A percentile compares a stretch with the other conserved stretches of the same genome.
Conservation (phyloP, 148 eudicot genomes). For the Rhododendron kiyosumense region DNA sequence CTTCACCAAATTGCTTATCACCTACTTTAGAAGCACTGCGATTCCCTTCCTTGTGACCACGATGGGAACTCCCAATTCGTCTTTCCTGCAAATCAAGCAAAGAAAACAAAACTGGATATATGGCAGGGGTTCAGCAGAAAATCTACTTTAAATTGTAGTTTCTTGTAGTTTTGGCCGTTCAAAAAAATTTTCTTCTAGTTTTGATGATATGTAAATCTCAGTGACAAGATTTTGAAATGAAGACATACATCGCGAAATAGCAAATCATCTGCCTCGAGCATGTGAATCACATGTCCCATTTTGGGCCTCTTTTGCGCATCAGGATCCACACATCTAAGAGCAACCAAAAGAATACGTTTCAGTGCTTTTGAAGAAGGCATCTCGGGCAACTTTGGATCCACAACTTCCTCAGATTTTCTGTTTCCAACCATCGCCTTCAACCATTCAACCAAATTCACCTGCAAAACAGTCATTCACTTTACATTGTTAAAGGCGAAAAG, state of each 20-base stretch:
- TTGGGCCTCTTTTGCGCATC: constrained; percentile 80
- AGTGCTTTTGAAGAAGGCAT: constrained; percentile 72
- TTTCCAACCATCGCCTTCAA: constrained; percentile 74
- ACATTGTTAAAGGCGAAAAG: neutral
- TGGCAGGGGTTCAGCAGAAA: neutral
- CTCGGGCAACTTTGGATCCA: constrained; percentile 74
- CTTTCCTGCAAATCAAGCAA: constrained; percentile 47
- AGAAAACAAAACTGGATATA: neutral
- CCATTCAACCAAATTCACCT: constrained; percentile 86
- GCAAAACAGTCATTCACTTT: constrained; percentile 10
- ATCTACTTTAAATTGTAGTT: neutral
- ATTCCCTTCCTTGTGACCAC: constrained; percentile 36
- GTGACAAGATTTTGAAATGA: neutral
- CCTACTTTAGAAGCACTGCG: constrained; percentile 21
- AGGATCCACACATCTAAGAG: constrained; percentile 79
- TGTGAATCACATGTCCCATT: constrained; percentile 90
- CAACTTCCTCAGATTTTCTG: constrained; percentile 76
- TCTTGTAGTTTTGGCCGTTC: neutral
- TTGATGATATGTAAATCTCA: neutral
- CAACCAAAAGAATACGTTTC: constrained; percentile 68
- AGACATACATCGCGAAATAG: constrained; percentile 51
- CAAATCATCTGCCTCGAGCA: constrained; percentile 88
- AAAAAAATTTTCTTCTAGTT: neutral
- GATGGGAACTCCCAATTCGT: constrained; percentile 36
- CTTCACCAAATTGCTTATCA: constrained; percentile 38